Evolutionary conservation across 2,329 filamentous ascomycete genomes (phyloP).

Genomic region (Penicillium hordei): DNA sequence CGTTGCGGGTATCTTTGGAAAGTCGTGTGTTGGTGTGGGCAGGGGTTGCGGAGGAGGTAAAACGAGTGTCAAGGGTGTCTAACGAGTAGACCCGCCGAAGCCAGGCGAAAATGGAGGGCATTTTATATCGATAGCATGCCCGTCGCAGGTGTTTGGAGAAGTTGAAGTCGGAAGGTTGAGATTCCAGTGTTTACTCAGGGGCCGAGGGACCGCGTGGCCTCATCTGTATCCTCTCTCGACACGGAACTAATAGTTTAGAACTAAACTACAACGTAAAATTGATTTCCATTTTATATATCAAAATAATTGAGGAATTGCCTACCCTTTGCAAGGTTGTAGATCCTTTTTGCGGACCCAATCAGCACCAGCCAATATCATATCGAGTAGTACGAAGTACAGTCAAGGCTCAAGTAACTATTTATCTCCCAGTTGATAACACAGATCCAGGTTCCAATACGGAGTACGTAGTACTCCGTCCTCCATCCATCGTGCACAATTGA

Average conservation of each 20-base stretch:
- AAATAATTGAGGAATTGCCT: not conserved
- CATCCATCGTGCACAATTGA: not conserved
- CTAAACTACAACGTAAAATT: not conserved
- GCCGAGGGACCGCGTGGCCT: conserved; percentile 4
- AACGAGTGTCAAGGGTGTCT: conserved; percentile 68
- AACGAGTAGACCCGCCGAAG: conserved; percentile 60
- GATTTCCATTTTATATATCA: not conserved
- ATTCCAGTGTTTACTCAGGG: conserved; percentile 23
- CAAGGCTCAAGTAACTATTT: not conserved
- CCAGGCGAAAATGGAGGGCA: conserved; percentile 49
- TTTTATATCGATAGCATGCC: conserved; percentile 39
- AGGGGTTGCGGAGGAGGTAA: conserved; percentile 70
- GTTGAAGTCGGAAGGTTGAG: conserved; percentile 13
- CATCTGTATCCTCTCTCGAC: not conserved
- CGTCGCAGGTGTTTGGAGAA: conserved; percentile 11
- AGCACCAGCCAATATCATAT: conserved; percentile 9
- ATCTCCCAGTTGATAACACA: not conserved
- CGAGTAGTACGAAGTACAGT: not conserved
- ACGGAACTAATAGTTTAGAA: not conserved
- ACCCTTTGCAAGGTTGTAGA: not conserved
- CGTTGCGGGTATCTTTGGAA: conserved; percentile 38
- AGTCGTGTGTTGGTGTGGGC: conserved; percentile 58
- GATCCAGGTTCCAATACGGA: not conserved
- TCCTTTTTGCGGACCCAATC: conserved; percentile 7
- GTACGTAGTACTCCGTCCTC: not conserved